Base-by-base conservation (phyloP, 176 grass and related monocot species). In the Oryza coarctata region DNA sequence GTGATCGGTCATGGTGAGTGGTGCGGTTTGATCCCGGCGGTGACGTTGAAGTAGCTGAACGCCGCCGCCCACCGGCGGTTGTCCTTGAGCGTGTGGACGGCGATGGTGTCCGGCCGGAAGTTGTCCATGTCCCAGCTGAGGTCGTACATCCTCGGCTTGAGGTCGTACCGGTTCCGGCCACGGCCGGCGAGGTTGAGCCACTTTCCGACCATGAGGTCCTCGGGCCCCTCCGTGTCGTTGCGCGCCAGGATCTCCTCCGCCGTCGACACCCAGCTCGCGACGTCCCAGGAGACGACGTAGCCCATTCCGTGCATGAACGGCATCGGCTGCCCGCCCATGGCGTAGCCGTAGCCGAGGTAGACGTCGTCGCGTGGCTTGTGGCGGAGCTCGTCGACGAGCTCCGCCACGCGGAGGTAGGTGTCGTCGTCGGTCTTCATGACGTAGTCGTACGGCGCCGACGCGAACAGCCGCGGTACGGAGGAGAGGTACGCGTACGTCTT, bases 231-330 rank as follows among this genome's bases (percentile, higher is more conserved):
- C 31, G 83, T 90, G 32, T 93, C 82, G 85, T 86, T 86, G 43
- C 77, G 34, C 12, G 20, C 80, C 0, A 90, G 60, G 78, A 88
- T 91, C 76, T 70, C 58, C 49, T 71, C 75, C 13, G 88, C 80
- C 67, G 68, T 82, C 17, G 87, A 44, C 22, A 94, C 38, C 93
- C 93, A 94, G 26, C 17, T 63, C 29, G 86, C 89, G 6, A 94
- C 73, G 87, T 94, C 93, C 93, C 89, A 92, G 12, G 93, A 94
- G 31, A 94, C 45, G 34, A 87, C 63, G 90, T 96, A 96, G 25
- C 93, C 93, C 93, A 96, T 96, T 10, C 93, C 93, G 66, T 92
- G 91, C 93, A 96, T 96, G 93, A 90, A 96, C 50, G 78, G 77
- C 76, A 68, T 79, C 2, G 89, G 81, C 11, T 85, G 65, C 12